Conservation (phyloP, 257 asterid species). For the Rhazya stricta region DNA sequence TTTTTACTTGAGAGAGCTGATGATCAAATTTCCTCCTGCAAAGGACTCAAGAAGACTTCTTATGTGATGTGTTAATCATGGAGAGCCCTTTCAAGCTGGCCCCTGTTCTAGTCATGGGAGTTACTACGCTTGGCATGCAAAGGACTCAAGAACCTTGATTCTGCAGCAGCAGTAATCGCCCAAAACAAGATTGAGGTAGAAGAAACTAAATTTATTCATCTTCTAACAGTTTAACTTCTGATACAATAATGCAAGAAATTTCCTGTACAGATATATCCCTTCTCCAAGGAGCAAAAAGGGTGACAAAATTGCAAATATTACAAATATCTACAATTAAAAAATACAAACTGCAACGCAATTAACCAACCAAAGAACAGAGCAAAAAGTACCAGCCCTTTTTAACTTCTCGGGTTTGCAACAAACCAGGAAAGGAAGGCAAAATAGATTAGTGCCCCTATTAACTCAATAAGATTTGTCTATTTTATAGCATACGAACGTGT, state of each 20-base stretch:
- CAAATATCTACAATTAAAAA: constrained; percentile 52
- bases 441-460: constrained; percentile 6
- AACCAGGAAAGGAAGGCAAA: constrained; percentile 23
- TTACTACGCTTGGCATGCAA: not conserved
- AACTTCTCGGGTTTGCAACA: constrained; percentile 35
- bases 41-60: not conserved
- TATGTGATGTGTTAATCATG: no score
- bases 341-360: constrained; percentile 12
- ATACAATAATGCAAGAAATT: constrained; percentile 43
- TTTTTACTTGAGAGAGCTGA: no score
- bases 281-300: constrained; percentile 31
- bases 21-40: no score
- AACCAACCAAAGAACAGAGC: constrained; percentile 19
- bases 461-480: constrained; percentile 13
- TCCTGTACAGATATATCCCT: constrained; percentile 45
- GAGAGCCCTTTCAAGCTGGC: no score
- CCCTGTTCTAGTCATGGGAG: not conserved
- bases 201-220: constrained; percentile 32
- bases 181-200: not conserved
- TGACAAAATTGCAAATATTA: constrained; percentile 53
- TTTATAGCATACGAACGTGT: constrained; percentile 73
- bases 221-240: constrained; percentile 23
- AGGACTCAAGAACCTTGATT: not conserved
- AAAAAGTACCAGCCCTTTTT: constrained; percentile 33
- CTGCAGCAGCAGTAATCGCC: not conserved